Conservation (phyloP, 768 basidiomycete species). For the Boletellus ananas region DNA sequence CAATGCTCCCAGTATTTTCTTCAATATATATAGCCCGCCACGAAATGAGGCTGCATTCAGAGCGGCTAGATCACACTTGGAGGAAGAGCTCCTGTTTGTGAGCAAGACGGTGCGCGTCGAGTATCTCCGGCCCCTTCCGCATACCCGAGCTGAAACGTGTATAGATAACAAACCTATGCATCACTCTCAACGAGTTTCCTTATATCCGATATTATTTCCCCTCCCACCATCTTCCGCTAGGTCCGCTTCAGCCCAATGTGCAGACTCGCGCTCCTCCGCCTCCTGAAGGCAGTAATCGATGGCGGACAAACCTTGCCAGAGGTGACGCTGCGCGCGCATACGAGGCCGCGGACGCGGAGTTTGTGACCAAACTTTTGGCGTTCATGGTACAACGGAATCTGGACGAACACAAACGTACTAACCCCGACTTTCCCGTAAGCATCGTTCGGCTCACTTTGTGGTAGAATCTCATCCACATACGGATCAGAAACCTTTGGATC, state of each 20-base stretch:
- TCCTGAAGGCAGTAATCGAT: constrained; percentile 58
- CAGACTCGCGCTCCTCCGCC: constrained; percentile 66
- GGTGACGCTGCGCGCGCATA: constrained; percentile 65
- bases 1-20: constrained; percentile 76
- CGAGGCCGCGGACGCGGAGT: constrained; percentile 70
- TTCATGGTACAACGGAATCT: constrained; percentile 78
- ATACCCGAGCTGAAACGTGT: constrained; percentile 1
- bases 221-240: constrained; percentile 75
- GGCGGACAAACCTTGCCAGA: constrained; percentile 79
- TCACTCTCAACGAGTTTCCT: constrained; percentile 88
- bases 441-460: background rate
- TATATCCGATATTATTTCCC: constrained; percentile 92
- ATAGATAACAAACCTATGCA: constrained; percentile 85
- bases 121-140: background rate
- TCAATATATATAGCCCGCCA: constrained; percentile 84
- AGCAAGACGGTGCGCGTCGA: constrained; percentile 54
- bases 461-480: background rate
- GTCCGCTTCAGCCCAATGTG: constrained; percentile 68
- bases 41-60: constrained; percentile 64
- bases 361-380: constrained; percentile 78
- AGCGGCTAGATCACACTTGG: constrained; percentile 67
- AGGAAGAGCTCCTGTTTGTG: constrained; percentile 80
- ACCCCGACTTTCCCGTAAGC: constrained; percentile 85
- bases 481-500: constrained; percentile 50
- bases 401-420: constrained; percentile 82